Percentiles rank a stretch among this genome's conserved stretches.
phyloP scores from a whole-genome alignment of 495 filamentous ascomycete species.

The Tuber aestivum region DNA sequence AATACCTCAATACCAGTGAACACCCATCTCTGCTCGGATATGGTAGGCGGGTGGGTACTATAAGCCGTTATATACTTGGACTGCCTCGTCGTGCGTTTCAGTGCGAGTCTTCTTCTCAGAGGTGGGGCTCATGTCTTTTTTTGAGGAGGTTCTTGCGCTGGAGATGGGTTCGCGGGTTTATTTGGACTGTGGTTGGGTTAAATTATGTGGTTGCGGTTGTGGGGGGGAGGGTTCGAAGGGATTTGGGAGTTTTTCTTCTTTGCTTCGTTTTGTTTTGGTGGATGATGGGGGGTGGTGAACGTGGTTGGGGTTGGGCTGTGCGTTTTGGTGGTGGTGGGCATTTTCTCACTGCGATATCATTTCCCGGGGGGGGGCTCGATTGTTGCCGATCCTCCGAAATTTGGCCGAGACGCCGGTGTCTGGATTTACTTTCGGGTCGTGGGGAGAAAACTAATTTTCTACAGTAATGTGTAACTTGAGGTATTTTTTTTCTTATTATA shows the following conservation, averaged over 20 bases:
- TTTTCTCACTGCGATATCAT: slow-evolving; percentile 13
- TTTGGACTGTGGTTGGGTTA: neutral
- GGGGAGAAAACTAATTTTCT: too few relatives aligned
- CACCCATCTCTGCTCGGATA: slow-evolving; percentile 22
- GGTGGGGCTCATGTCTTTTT: slow-evolving; percentile 32
- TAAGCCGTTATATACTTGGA: slow-evolving; percentile 24
- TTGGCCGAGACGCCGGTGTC: neutral
- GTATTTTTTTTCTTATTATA: too few relatives aligned
- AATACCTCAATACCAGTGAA: slow-evolving; percentile 17
- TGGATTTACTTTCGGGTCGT: neutral
- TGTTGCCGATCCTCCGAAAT: neutral
- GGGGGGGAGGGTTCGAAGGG: neutral
- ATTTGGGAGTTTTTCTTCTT: neutral
- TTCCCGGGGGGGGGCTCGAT: neutral
- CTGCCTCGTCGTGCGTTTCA: slow-evolving; percentile 32
- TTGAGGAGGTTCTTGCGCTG: slow-evolving; percentile 20
- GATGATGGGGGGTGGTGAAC: neutral
- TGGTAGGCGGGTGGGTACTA: slow-evolving; percentile 11
- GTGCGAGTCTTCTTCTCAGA: slow-evolving; percentile 26
- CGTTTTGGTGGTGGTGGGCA: neutral
- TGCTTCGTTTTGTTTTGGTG: slow-evolving; percentile 10
- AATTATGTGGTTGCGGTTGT: neutral
- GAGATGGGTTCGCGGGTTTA: slow-evolving; percentile 6
- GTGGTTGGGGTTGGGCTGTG: neutral
- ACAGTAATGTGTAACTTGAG: too few relatives aligned